Percentiles rank a stretch among this genome's conserved stretches.
phyloP scores from a whole-genome alignment of 2,329 filamentous ascomycete species.

The Dactylellina drechsleri region DNA sequence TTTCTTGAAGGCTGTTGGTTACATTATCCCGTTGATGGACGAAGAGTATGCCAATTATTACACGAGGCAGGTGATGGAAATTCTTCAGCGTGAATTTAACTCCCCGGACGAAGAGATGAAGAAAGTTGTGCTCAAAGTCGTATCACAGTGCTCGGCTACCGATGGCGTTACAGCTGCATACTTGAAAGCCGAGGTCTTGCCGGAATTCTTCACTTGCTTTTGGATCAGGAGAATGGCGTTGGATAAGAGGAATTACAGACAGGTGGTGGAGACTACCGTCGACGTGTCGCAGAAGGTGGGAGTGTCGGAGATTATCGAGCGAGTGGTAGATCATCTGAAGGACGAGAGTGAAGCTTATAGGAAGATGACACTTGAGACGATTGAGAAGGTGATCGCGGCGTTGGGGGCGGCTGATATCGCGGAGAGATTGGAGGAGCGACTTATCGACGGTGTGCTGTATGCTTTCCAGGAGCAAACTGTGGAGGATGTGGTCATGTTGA shows the following conservation, averaged over 20 bases:
- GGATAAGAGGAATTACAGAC: conserved; percentile 96
- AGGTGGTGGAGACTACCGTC: conserved; percentile 97
- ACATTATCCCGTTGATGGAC: conserved; percentile 98
- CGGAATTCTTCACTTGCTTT: conserved; percentile 98
- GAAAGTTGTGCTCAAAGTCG: conserved; percentile 96
- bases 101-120: conserved; percentile 99
- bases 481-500: conserved; percentile 94
- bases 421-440: conserved; percentile 87
- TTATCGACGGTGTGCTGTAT: conserved; percentile 94
- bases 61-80: conserved; percentile 98
- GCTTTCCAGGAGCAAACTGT: conserved; percentile 98
- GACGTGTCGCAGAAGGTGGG: conserved; percentile 98
- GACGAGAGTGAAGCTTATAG: conserved; percentile 97
- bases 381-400: conserved; percentile 94
- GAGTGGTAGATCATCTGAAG: conserved; percentile 94
- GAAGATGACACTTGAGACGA: conserved; percentile 98
- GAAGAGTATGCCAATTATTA: conserved; percentile 99
- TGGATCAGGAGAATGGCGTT: conserved; percentile 97
- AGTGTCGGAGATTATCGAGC: conserved; percentile 90
- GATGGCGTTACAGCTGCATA: conserved; percentile 95
- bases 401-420: conserved; percentile 93
- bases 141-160: conserved; percentile 93
- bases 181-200: conserved; percentile 91
- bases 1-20: conserved; percentile 96
- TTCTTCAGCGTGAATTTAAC: conserved; percentile 91